These are phyloP conservation scores for Metschnikowia colocasiae DNA, from an alignment of 805 yeast species.

Conservation along the genomic window DNA sequence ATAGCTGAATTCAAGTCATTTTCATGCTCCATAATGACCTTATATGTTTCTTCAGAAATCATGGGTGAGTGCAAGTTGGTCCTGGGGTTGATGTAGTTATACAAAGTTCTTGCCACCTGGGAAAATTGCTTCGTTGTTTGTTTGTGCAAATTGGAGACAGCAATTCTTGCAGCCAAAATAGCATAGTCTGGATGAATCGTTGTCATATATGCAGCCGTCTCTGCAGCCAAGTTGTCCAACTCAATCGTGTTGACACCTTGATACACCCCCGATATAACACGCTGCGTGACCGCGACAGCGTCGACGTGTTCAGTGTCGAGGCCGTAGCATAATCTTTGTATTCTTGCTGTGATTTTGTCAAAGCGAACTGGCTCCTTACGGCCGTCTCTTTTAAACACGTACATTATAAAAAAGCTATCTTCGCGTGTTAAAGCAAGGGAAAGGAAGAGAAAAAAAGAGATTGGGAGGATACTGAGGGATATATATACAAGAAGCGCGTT, in stretches of 20 bases:
- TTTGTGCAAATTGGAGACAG: slow-evolving; percentile 90
- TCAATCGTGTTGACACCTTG: slow-evolving; percentile 96
- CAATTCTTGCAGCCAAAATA: slow-evolving; percentile 89
- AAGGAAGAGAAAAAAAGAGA: not conserved
- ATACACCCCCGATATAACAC: slow-evolving; percentile 93
- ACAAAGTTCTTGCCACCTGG: slow-evolving; percentile 68
- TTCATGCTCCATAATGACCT: slow-evolving; percentile 34
- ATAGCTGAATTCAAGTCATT: slow-evolving; percentile 45
- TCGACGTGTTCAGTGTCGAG: slow-evolving; percentile 89
- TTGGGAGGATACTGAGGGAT: slow-evolving; percentile 1
- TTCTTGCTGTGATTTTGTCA: slow-evolving; percentile 91
- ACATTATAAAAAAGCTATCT: slow-evolving; percentile 44
- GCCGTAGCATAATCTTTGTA: slow-evolving; percentile 91
- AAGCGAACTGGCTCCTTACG: slow-evolving; percentile 91
- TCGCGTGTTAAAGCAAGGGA: not conserved
- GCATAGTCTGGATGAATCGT: slow-evolving; percentile 98
- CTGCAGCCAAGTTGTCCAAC: slow-evolving; percentile 69
- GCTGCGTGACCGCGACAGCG: slow-evolving; percentile 92
- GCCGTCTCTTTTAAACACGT: slow-evolving; percentile 89
- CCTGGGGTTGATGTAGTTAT: slow-evolving; percentile 75
- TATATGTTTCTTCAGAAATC: slow-evolving; percentile 41
- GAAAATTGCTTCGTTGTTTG: slow-evolving; percentile 87
- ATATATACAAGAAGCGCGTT: slow-evolving; percentile 4
- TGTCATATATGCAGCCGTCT: slow-evolving; percentile 96
- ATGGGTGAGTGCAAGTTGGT: slow-evolving; percentile 55